Base-by-base conservation (phyloP, 129 eudicot species). In the Flaveria robusta region DNA sequence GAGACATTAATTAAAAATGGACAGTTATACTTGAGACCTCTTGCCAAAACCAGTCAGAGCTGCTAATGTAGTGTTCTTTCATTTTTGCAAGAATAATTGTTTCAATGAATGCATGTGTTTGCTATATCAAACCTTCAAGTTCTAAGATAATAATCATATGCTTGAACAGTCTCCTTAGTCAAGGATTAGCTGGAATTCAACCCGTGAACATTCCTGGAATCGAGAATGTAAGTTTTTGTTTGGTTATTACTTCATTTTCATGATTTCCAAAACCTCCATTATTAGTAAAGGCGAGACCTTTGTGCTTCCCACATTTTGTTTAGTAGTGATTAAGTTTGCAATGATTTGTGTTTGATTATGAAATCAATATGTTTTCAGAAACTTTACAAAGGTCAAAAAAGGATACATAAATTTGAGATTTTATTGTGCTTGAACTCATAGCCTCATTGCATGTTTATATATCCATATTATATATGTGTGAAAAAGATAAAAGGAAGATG, bases 181-280 rank as follows among this genome's bases (percentile, higher is more conserved):
- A 85, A 85, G 99, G 97, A 58, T 80, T 95, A 74, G 99, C 99
- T 71, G 99, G 99, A 79, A 89, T 95, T 71, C 92, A 95, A 74
- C 79, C 94, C 2, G 91, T 89, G 49, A 87, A 89, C 39, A 77
- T 89, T 74, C 99, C 99, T 19, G 99, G 97, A 56, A 86, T 95
- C 69, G 94, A 95, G 82, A 95, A 95, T 83, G 99, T 91, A 86
- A 86, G 93, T 77, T 52, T 20, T 16, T 46, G n/a, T 46, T 62
- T 14, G 56, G 47, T 19, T 46, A 29, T 11, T 59, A 50, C n/a
- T 49, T 15, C 41, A 20, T 74, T 9, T 14, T 18, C 41, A 23
- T 49, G 47, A 62, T 62, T 62, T 62, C 31, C 16, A 67, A 10
- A 29, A 4, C 42, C 9, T 22, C 26, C 15, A 12, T 60, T 16